A percentile compares a stretch with the other conserved stretches of the same genome.
These are phyloP conservation scores for Mucor velutinosus DNA, from an alignment of 371 early-diverging fungal genomes.

Conservation along the genomic window DNA sequence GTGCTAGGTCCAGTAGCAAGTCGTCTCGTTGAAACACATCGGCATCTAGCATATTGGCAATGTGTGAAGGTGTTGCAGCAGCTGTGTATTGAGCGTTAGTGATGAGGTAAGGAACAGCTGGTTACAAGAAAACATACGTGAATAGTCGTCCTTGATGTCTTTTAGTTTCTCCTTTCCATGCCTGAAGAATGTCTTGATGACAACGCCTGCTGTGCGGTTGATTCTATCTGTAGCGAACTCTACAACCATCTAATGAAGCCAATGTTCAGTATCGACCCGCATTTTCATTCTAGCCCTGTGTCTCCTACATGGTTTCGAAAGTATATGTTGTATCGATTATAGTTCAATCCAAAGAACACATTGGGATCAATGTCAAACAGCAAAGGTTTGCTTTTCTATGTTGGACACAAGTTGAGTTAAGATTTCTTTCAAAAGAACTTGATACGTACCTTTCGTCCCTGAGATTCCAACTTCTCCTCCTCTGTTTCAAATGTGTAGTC, in stretches of 20 bases:
- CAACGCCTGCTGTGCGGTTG: conserved; percentile 67
- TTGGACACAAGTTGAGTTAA: too few relatives aligned
- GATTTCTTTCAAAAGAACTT: too few relatives aligned
- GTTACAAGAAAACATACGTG: conserved; percentile 29
- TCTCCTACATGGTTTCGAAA: conserved; percentile 65
- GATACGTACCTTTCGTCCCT: conserved; percentile 12
- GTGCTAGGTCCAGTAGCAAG: conserved; percentile 51
- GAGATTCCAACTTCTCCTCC: neutral
- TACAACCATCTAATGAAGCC: conserved; percentile 2
- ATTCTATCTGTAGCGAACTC: conserved; percentile 59
- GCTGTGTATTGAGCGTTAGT: conserved; percentile 18
- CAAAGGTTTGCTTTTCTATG: conserved; percentile 26
- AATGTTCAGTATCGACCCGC: neutral
- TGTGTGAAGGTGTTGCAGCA: conserved; percentile 53
- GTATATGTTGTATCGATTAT: conserved; percentile 70
- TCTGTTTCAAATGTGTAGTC: conserved; percentile 1
- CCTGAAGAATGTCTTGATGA: conserved; percentile 63
- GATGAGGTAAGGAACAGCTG: too few relatives aligned
- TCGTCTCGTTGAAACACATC: conserved; percentile 52
- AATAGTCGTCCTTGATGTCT: conserved; percentile 38
- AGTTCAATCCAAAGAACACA: conserved; percentile 69
- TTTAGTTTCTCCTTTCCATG: conserved; percentile 48
- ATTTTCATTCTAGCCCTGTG: neutral
- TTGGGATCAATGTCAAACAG: conserved; percentile 49
- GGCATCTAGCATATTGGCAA: conserved; percentile 54